Base-by-base conservation (phyloP, 202 grass and related monocot species). In the Panicum virgatum region DNA sequence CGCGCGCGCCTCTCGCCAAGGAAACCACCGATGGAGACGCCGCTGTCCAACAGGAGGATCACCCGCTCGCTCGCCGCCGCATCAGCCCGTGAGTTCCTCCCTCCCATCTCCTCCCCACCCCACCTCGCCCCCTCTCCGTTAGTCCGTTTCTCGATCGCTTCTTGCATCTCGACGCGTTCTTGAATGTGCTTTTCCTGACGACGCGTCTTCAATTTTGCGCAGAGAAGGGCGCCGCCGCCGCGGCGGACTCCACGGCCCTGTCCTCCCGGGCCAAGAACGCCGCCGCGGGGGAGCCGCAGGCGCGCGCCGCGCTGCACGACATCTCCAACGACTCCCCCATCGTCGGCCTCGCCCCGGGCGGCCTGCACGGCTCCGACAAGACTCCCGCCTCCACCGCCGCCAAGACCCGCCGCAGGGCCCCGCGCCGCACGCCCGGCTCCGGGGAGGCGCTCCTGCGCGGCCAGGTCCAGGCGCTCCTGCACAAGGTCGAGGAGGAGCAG, bases 241-340 rank as follows among this genome's bases (percentile, higher is more conserved):
- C 76, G 48, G 26, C 66, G 19, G 71, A 83, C 39, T 19, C 62
- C 12, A 20, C 65, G 7, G 40, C 25, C 64, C 50, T 14, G 25
- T 32, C 80, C 68, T 51, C 89, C 67, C 51, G 75, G 67, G 42
- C 69, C 82, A 92, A 90, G 88, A 87, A 74, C 75, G n/a, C 62
- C 73, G 15, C 70, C 80, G 90, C 38, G 20, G 61, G 0, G 36
- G 85, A 78, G 44, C 34, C 54, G 6, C 58, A 84, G 13, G 20
- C 43, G 22, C 86, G 95, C 15, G 14, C 80, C 3, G 90, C 83
- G n/a, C 82, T 98, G 61, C 83, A 95, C 76, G 92, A 98, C 86
- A 93, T 95, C 88, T 88, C 85, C 61, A 98, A 98, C 73, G 92
- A 98, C 67, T 98, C 96, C 52, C 96, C 96, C 3, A 92, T 98